These are phyloP conservation scores for Umbellularia californica DNA, from an alignment of 164 flowering plant species.

Conservation along the genomic window DNA sequence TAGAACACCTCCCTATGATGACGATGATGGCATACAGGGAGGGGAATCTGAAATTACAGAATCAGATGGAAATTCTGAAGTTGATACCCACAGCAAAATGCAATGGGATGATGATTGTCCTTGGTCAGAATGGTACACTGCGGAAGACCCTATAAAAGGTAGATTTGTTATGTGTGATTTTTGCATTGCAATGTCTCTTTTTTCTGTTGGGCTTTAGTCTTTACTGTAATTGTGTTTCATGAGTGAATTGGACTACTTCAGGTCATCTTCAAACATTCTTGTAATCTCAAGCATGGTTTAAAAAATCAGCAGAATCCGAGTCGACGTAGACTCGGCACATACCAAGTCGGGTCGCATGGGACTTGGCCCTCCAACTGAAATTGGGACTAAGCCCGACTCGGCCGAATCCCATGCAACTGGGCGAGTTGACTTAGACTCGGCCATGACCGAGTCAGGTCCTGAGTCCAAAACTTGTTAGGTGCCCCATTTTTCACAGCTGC, in stretches of 20 bases:
- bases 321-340: background rate
- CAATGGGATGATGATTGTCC: constrained; percentile 99
- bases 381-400: too few relatives aligned
- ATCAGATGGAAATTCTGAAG: constrained; percentile 29
- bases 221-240: background rate
- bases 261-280: background rate
- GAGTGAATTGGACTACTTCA: background rate
- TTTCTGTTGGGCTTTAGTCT: background rate
- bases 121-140: constrained; percentile 98
- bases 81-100: constrained; percentile 29
- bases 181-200: background rate
- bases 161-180: background rate
- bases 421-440: too few relatives aligned
- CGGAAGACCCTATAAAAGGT: constrained; percentile 94
- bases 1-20: constrained; percentile 62
- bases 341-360: too few relatives aligned
- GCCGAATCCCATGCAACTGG: too few relatives aligned
- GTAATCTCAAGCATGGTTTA: background rate
- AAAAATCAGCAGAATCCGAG: background rate
- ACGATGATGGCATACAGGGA: constrained; percentile 43
- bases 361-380: too few relatives aligned
- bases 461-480: too few relatives aligned
- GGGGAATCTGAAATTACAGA: constrained; percentile 40
- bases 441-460: too few relatives aligned
- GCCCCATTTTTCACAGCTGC: too few relatives aligned